Base-by-base conservation (phyloP, 169 alveolate genomes). In the Eimeria tenella region DNA sequence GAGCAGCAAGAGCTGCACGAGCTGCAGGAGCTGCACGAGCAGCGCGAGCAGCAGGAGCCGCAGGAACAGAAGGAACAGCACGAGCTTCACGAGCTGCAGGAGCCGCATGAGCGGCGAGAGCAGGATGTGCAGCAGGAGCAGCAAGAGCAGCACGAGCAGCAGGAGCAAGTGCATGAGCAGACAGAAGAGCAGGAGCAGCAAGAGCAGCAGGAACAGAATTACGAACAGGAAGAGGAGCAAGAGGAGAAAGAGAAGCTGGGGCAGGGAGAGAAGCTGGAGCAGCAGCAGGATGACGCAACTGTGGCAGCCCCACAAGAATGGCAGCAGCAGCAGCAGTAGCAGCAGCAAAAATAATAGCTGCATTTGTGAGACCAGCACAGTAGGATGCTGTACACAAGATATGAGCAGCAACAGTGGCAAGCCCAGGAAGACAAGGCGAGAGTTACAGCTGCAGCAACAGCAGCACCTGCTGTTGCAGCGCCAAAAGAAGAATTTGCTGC, bases 21-120 rank as follows among this genome's bases (percentile, higher is more conserved):
- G 68, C 68, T 1, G 50, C 82, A 71, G 4, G 52, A 42, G 23
- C 50, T 3, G 19, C 74, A 63, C 25, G 23, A 5, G 55, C 55
- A 21, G 56, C 50, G 8, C 3, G 53, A 71, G 56, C 82, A 0
- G 56, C 55, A 11, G 5, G 21, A 58, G 68, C 68, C 0, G 68
- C 21, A 58, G 19, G 21, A 71, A 5, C 82, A 71, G 82, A 53
- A 71, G 82, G 53, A 71, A 55, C 82, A 4, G 55, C 82, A 31
- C 53, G 53, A 71, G 55, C 82, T n/a, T 53, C 82, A 71, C 4
- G n/a, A 21, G 52, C 82, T 8, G 49, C 49, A 0, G 53, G 53
- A 71, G 82, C 82, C 17, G 52, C 53, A 21, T 4, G 53, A 71
- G 55, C 55, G 8, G 52, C 82, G 23, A 50, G 53, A 71, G 52